Percentiles rank a stretch among this genome's conserved stretches.
Evolutionary conservation across 164 flowering plant genomes (phyloP).

Genomic region (Vitis cinerea): DNA sequence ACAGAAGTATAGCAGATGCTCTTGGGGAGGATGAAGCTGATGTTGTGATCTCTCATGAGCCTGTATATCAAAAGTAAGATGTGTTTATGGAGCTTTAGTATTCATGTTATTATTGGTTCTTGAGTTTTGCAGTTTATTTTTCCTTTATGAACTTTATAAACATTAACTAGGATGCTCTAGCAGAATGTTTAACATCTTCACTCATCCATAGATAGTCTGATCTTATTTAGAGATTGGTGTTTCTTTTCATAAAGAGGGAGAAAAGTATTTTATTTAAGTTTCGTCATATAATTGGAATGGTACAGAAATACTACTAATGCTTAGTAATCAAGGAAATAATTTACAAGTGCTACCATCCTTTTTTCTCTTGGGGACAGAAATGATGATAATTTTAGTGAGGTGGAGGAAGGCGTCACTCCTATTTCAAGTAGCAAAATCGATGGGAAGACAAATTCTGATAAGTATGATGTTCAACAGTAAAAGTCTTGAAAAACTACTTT

Average conservation of each 20-base stretch:
- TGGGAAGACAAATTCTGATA: constrained; percentile 16
- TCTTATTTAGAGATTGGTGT: no score
- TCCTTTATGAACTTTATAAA: no score
- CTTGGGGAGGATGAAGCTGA: constrained; percentile 97
- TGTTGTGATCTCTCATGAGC: constrained; percentile 38
- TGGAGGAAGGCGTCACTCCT: constrained; percentile 16
- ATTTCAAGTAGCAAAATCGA: constrained; percentile 18
- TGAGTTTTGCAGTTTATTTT: no score
- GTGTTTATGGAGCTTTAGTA: constrained; percentile 2
- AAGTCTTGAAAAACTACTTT: neutral
- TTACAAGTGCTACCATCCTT: neutral
- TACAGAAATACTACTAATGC: no score
- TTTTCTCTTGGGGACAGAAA: neutral
- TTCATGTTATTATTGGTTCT: neutral
- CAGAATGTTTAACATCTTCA: no score
- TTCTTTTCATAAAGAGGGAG: no score
- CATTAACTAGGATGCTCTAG: no score
- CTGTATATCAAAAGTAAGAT: constrained; percentile 44
- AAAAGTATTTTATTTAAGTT: no score
- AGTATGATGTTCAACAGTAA: constrained; percentile 18
- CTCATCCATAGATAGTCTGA: no score
- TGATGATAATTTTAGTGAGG: constrained; percentile 13
- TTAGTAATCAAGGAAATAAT: no score
- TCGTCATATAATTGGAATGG: no score
- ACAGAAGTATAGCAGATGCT: constrained; percentile 83